Evolutionary conservation across 208 protist genomes (phyloP).

Genomic region (Trypanosoma boissoni): DNA sequence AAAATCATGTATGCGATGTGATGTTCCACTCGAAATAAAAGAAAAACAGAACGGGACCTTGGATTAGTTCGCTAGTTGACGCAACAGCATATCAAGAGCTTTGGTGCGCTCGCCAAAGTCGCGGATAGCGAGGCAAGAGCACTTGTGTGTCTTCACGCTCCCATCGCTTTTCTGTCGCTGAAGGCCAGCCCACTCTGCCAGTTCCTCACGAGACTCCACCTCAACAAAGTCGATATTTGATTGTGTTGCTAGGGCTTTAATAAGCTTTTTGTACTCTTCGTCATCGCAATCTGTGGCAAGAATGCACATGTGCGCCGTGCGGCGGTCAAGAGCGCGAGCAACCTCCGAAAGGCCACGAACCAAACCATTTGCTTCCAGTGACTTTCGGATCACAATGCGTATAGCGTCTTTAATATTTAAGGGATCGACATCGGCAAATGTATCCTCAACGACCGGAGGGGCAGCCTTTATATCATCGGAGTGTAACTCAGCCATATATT

Average conservation of each 20-base stretch:
- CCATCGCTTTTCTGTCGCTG: constrained; percentile 28
- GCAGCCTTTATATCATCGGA: constrained; percentile 24
- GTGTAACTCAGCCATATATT: constrained; percentile 25
- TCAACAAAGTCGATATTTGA: constrained; percentile 41
- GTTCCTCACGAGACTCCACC: constrained; percentile 30
- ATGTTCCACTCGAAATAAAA: constrained; percentile 12
- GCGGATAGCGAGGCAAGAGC: constrained; percentile 40
- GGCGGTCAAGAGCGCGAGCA: constrained; percentile 39
- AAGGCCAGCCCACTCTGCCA: constrained; percentile 41
- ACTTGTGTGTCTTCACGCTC: constrained; percentile 37
- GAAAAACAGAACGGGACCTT: constrained; percentile 10
- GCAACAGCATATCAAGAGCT: constrained; percentile 36
- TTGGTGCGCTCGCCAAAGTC: constrained; percentile 44
- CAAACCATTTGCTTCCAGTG: constrained; percentile 39
- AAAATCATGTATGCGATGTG: background rate
- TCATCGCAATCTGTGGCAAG: constrained; percentile 50
- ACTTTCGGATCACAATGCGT: constrained; percentile 38
- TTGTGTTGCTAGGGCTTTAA: constrained; percentile 35
- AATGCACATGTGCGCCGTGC: constrained; percentile 41
- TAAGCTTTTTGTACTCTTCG: constrained; percentile 51
- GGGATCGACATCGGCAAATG: constrained; percentile 51
- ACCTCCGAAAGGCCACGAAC: constrained; percentile 45
- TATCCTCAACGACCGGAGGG: constrained; percentile 40
- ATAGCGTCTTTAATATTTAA: constrained; percentile 36
- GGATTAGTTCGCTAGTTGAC: constrained; percentile 21